Evolutionary conservation across 306 rosid genomes (phyloP).

Genomic region (Gynostemma pentaphyllum): DNA sequence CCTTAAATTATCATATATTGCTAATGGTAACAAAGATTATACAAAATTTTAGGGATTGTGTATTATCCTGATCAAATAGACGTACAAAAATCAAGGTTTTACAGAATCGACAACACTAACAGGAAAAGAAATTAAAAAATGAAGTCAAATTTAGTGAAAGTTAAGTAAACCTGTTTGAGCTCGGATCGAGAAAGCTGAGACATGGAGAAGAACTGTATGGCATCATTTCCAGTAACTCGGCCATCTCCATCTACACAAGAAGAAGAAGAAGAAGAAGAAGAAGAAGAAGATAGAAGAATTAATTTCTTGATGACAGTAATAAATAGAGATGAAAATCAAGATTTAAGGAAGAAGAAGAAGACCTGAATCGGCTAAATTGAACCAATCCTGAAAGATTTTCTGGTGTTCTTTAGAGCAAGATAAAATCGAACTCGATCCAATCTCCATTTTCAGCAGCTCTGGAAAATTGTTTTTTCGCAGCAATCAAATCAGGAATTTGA

Average conservation of each 20-base stretch:
- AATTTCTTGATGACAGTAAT: neutral
- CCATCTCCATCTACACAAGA: conserved; percentile 58
- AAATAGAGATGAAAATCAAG: neutral
- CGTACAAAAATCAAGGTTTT: too few species aligned
- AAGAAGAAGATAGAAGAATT: neutral
- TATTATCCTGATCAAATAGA: too few species aligned
- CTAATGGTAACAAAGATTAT: too few species aligned
- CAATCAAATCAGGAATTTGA: neutral
- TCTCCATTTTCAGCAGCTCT: conserved; percentile 32
- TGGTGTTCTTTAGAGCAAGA: conserved; percentile 46
- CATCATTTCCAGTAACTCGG: conserved; percentile 64
- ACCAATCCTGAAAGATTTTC: conserved; percentile 69
- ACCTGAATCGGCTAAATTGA: conserved; percentile 80
- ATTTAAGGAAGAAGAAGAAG: neutral
- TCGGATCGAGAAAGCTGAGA: conserved; percentile 70
- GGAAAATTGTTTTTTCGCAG: neutral
- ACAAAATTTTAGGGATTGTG: too few species aligned
- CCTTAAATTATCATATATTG: neutral
- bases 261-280: neutral
- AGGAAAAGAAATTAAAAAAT: neutral
- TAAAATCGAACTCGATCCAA: conserved; percentile 21
- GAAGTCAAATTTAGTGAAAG: too few species aligned
- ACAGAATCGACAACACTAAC: too few species aligned
- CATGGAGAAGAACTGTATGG: conserved; percentile 67
- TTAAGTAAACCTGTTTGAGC: conserved; percentile 49